Evolutionary conservation across 352 stramenopile genomes (phyloP), one percentile per base, ranked within the genome.

Genomic region (Phytopythium kandeliae): DNA sequence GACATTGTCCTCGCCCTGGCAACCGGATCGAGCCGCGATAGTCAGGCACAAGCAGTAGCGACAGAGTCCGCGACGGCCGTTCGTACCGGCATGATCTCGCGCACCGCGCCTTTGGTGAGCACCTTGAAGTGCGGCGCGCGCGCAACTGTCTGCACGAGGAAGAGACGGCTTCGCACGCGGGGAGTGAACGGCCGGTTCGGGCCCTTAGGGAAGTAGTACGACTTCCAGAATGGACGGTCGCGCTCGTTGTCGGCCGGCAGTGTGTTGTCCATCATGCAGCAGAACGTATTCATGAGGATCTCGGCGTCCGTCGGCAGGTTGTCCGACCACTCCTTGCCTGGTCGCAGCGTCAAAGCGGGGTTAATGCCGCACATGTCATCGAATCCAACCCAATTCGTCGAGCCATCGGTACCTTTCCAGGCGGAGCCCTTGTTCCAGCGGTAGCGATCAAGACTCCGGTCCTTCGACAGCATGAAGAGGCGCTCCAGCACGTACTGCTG

Each of bases 211-310:
- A 89, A 68, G 51, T 88, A 94, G 57, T 90, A 91, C 10, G 78
- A 84, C 44, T 86, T 86, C 69, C 74, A 85, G 62, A 94, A 94
- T 47, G 83, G 80, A 2, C 83, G 78, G 51, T 91, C 80, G 31
- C 73, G 78, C 54, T 86, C 80, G 48, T 77, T 85, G 45, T 89
- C 77, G 1, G 79, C 75, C 3, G 80, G 80, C 16, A 94, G 60
- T 67, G 89, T 78, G 57, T 94, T 91, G 68, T 94, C 83, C 70
- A 94, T 78, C 69, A 94, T 79, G 55, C 80, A 91, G 60, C 80
- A 92, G 37, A 94, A 91, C 21, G 86, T 78, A 58, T 94, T 94
- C 80, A 94, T 91, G 19, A 94, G 47, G 54, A 94, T 89, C 57
- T 94, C 83, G 9, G 80, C 72, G 37, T 94, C 83, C 28, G 83